These are phyloP conservation scores for Parathielavia hyrcaniae DNA, from an alignment of 495 filamentous ascomycete species.

Conservation along the genomic window DNA sequence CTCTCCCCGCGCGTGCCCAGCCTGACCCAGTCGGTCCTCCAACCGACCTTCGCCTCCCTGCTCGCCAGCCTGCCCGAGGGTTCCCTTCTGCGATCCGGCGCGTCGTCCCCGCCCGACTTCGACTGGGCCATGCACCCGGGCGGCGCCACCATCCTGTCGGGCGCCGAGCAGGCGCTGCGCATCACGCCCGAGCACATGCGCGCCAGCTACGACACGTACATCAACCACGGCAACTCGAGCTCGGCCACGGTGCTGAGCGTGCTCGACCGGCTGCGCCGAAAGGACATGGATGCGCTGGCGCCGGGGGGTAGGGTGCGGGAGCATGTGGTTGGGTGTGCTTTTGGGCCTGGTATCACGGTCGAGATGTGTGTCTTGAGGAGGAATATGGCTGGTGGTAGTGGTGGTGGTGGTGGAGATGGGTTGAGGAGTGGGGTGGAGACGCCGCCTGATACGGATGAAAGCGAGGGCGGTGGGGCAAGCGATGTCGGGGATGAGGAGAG, in stretches of 20 bases:
- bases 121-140: slow-evolving; percentile 68
- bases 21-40: slow-evolving; percentile 43
- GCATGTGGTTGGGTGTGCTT: slow-evolving; percentile 57
- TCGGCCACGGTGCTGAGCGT: slow-evolving; percentile 58
- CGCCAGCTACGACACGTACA: slow-evolving; percentile 57
- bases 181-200: slow-evolving; percentile 54
- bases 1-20: slow-evolving; percentile 52
- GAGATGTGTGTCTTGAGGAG: slow-evolving; percentile 58
- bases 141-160: slow-evolving; percentile 56
- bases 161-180: slow-evolving; percentile 48
- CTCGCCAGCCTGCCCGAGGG: slow-evolving; percentile 30
- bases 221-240: slow-evolving; percentile 56
- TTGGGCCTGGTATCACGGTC: slow-evolving; percentile 58
- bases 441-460: slow-evolving; percentile 41
- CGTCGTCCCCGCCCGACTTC: slow-evolving; percentile 43
- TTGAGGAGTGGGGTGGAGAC: slow-evolving; percentile 32
- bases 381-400: slow-evolving; percentile 23
- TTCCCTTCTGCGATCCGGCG: slow-evolving; percentile 37
- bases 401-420: neutral
- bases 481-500: slow-evolving; percentile 33
- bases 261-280: slow-evolving; percentile 50
- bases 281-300: slow-evolving; percentile 50
- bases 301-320: slow-evolving; percentile 37
- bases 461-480: slow-evolving; percentile 35
- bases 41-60: slow-evolving; percentile 46